phyloP scores from a whole-genome alignment of 495 filamentous ascomycete species.

The Aspergillus leporis region DNA sequence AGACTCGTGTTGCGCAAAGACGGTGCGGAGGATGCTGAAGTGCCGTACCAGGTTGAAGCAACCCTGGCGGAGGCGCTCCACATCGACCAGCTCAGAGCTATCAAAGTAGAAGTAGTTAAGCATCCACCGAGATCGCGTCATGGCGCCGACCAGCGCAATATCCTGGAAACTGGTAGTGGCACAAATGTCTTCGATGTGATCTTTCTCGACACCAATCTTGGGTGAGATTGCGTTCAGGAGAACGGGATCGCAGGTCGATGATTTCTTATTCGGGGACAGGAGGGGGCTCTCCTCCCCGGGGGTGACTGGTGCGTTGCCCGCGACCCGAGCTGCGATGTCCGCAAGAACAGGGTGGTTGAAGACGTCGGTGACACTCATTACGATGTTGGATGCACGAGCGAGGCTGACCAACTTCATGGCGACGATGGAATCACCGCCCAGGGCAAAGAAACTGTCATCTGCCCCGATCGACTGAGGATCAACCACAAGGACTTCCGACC shows the following conservation, averaged over 20 bases:
- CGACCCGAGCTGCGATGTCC: neutral
- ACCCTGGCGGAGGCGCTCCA: conserved; percentile 27
- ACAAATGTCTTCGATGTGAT: conserved; percentile 13
- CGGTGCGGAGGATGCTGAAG: conserved; percentile 47
- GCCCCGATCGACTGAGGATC: conserved; percentile 29
- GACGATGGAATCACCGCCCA: conserved; percentile 56
- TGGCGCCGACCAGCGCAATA: conserved; percentile 16
- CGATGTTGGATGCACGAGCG: neutral
- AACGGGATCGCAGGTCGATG: neutral
- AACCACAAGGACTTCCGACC: conserved; percentile 19
- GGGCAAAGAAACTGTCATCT: conserved; percentile 51
- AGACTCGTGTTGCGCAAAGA: conserved; percentile 45
- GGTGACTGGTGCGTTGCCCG: neutral
- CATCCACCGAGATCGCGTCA: conserved; percentile 17
- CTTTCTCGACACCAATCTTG: neutral
- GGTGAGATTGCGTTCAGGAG: neutral
- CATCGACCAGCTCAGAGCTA: conserved; percentile 13
- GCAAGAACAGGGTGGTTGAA: neutral
- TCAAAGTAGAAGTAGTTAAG: conserved; percentile 21
- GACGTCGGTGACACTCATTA: neutral
- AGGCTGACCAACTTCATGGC: conserved; percentile 40
- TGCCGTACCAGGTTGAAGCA: conserved; percentile 45
- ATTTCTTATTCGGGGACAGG: no score
- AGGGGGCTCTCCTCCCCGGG: neutral
- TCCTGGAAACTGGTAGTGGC: conserved; percentile 21